Conservation (phyloP, 495 filamentous ascomycete genomes). For the Extremus antarcticus region DNA sequence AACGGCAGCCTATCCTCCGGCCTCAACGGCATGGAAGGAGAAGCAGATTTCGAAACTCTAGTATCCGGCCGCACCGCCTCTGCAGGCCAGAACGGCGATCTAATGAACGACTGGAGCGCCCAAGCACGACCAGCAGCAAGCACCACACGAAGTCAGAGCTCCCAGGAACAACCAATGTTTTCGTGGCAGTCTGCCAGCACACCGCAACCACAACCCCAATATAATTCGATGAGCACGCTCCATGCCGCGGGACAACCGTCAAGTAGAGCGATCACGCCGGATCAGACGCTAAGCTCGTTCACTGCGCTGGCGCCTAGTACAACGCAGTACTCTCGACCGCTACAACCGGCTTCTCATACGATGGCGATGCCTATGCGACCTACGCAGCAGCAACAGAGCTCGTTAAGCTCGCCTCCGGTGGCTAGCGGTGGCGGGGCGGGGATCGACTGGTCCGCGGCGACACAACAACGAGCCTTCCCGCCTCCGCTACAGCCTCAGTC, state of each 20-base stretch:
- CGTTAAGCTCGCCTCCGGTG: not conserved
- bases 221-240: conserved; percentile 3
- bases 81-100: conserved; percentile 28
- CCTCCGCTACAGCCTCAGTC: not conserved
- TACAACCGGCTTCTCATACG: conserved; percentile 14
- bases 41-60: conserved; percentile 73
- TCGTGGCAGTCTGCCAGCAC: conserved; percentile 32
- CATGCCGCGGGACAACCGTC: not conserved
- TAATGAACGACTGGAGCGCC: conserved; percentile 31
- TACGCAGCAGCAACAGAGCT: not conserved
- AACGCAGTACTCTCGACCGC: conserved; percentile 16
- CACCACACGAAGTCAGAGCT: not conserved
- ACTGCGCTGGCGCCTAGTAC: conserved; percentile 13
- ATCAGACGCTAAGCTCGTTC: conserved; percentile 17
- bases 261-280: conserved; percentile 36
- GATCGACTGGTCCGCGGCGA: conserved; percentile 22
- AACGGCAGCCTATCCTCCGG: conserved; percentile 34
- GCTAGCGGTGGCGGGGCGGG: not conserved
- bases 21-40: conserved; percentile 41
- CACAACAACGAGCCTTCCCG: not conserved
- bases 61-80: conserved; percentile 52
- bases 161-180: conserved; percentile 33
- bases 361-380: conserved; percentile 1
- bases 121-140: not conserved
- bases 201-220: conserved; percentile 21